Evolutionary conservation across 768 basidiomycete genomes (phyloP).

Genomic region (Suillus plorans): DNA sequence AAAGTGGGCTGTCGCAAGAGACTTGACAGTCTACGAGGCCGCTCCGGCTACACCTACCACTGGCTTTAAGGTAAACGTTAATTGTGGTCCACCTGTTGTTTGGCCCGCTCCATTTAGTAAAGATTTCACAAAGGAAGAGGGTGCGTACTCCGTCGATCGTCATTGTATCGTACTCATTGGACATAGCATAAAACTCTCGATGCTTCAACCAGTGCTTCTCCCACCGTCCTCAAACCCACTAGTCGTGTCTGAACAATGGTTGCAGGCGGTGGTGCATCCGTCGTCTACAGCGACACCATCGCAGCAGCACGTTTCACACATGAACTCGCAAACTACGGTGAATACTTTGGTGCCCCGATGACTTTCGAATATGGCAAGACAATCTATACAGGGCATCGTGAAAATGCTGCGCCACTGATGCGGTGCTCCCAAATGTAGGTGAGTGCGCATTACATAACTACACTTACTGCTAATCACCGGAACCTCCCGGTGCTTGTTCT

Average conservation of each 20-base stretch:
- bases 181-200: conserved; percentile 91
- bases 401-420: too few relatives aligned
- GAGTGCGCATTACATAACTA: too few relatives aligned
- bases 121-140: conserved; percentile 94
- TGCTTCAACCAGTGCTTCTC: conserved; percentile 92
- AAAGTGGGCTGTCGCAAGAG: conserved; percentile 98
- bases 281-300: conserved; percentile 73
- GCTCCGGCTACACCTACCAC: conserved; percentile 38
- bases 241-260: conserved; percentile 99
- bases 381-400: conserved; percentile 38
- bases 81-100: conserved; percentile 97
- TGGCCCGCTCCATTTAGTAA: conserved; percentile 97
- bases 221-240: conserved; percentile 92
- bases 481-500: too few relatives aligned
- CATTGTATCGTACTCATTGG: neutral
- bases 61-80: conserved; percentile 63
- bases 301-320: conserved; percentile 93
- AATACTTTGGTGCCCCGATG: conserved; percentile 98
- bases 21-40: conserved; percentile 71
- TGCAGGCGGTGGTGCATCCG: conserved; percentile 88
- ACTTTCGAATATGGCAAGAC: conserved; percentile 99
- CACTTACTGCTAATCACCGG: too few relatives aligned
- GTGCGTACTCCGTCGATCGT: neutral
- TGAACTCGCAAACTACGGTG: conserved; percentile 99
- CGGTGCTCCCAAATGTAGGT: too few relatives aligned